These are phyloP conservation scores for Acacia pycnantha DNA, from an alignment of 331 rosid genomes.

Conservation along the genomic window DNA sequence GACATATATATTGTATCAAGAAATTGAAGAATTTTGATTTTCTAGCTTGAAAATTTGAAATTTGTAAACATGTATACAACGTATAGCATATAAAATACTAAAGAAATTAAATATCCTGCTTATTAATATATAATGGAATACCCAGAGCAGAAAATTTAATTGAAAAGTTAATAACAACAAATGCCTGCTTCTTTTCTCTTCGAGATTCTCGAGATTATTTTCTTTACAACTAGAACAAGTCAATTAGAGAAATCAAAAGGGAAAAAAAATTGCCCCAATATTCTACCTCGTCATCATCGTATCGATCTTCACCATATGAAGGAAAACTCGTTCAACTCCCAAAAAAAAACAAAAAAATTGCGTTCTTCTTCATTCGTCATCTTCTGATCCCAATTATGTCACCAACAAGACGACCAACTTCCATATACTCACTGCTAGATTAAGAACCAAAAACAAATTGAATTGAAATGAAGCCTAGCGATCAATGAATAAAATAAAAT, in stretches of 20 bases:
- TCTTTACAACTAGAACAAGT: constrained; percentile 21
- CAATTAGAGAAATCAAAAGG: not conserved
- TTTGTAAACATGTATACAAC: not conserved
- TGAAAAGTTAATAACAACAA: constrained; percentile 7
- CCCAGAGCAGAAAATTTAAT: not conserved
- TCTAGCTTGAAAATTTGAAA: not conserved
- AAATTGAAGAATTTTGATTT: not conserved
- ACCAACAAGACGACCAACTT: not conserved
- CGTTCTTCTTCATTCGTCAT: not conserved
- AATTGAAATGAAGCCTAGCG: not conserved
- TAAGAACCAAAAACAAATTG: constrained; percentile 1
- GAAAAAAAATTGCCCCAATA: not conserved
- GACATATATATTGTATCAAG: not conserved
- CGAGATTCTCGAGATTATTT: constrained; percentile 14
- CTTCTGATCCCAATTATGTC: not conserved
- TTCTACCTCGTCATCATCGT: not conserved
- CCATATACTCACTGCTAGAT: constrained; percentile 4
- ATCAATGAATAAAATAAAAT: not conserved
- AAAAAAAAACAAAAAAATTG: not conserved
- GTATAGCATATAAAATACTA: no score
- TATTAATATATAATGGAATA: not conserved
- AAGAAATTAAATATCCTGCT: not conserved
- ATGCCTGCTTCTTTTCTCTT: not conserved
- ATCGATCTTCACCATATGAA: not conserved
- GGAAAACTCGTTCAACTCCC: not conserved